phyloP scores from a whole-genome alignment of 768 basidiomycete species.

The Mycena venus region DNA sequence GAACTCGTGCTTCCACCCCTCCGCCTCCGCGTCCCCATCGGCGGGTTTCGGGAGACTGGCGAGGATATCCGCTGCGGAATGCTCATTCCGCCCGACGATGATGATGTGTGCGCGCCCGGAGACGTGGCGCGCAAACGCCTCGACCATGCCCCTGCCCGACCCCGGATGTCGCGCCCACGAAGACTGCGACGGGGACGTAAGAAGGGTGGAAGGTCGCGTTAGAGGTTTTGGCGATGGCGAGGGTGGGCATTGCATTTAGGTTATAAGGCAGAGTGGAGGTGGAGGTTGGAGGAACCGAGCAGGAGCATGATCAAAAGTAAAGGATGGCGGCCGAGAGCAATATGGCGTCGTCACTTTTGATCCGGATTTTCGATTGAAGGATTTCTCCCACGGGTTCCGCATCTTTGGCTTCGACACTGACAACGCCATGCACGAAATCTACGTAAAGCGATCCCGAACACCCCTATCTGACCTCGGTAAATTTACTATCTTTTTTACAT shows the following conservation, averaged over 20 bases:
- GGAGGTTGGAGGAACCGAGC: too few species aligned
- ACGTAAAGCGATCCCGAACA: too few species aligned
- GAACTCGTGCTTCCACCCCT: slow-evolving; percentile 44
- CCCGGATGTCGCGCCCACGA: slow-evolving; percentile 33
- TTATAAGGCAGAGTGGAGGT: too few species aligned
- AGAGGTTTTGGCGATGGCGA: slow-evolving; percentile 21
- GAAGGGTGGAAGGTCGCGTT: slow-evolving; percentile 29
- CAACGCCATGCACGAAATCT: too few species aligned
- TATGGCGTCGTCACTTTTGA: too few species aligned
- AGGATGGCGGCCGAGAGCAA: too few species aligned
- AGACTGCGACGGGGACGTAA: slow-evolving; percentile 30
- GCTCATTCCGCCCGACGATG: slow-evolving; percentile 50
- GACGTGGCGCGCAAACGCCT: slow-evolving; percentile 48
- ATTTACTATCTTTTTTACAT: too few species aligned
- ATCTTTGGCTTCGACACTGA: too few species aligned
- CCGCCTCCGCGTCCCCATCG: neutral
- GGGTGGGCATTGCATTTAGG: slow-evolving; percentile 37
- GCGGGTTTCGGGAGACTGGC: slow-evolving; percentile 42
- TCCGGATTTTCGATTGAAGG: too few species aligned
- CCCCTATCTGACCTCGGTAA: too few species aligned
- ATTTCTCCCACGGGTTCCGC: too few species aligned
- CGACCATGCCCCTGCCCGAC: slow-evolving; percentile 49
- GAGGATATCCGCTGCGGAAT: slow-evolving; percentile 48
- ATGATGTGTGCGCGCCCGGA: slow-evolving; percentile 53
- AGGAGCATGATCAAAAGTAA: too few species aligned